Conservation (phyloP, 2,329 filamentous ascomycete genomes). For the Pestalotiopsis sp. region DNA sequence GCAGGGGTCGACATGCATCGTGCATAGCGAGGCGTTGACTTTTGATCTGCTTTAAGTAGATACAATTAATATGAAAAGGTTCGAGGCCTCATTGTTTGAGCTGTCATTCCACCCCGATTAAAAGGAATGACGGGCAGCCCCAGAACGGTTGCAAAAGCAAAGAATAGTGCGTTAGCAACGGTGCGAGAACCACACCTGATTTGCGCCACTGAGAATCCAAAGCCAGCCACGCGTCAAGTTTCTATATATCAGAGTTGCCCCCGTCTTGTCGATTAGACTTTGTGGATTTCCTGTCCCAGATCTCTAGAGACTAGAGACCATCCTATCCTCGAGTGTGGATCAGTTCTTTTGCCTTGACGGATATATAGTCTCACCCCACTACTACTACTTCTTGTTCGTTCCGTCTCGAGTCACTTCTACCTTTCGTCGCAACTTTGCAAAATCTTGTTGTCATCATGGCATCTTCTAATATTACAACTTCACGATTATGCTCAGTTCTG, state of each 20-base stretch:
- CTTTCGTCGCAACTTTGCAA: neutral
- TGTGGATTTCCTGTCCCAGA: neutral
- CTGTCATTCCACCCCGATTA: neutral
- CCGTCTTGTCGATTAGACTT: neutral
- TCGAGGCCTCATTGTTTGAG: neutral
- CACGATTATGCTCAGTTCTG: neutral
- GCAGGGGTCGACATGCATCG: neutral
- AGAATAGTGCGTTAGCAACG: neutral
- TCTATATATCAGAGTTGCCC: neutral
- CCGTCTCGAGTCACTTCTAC: neutral
- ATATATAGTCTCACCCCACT: neutral
- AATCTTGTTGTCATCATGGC: neutral
- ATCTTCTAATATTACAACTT: neutral
- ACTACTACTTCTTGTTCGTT: neutral
- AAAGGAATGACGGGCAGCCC: neutral
- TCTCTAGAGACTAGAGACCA: neutral
- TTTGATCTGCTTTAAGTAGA: neutral
- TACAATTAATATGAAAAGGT: neutral
- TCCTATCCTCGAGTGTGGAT: neutral
- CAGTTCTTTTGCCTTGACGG: neutral
- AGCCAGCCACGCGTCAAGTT: neutral
- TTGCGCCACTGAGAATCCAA: neutral
- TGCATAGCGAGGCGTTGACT: neutral
- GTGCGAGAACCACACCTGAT: neutral
- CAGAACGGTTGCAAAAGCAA: neutral